Evolutionary conservation across 345 rosid species (phyloP).

Genomic region (Ceriops zippeliana): DNA sequence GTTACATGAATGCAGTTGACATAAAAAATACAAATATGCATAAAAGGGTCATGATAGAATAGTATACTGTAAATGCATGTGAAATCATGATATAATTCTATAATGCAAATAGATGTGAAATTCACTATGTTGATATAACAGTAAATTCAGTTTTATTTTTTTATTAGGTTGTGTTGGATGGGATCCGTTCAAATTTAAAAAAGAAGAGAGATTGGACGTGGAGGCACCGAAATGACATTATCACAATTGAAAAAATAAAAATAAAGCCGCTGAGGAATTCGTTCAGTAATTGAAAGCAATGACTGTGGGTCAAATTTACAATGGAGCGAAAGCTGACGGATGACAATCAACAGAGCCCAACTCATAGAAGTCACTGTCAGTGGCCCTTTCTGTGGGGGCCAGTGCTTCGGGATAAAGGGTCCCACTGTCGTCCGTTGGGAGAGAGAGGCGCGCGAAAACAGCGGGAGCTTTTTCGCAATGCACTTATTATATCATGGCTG

Average conservation of each 20-base stretch:
- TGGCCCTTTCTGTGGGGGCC: constrained; percentile 16
- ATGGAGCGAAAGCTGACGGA: not conserved
- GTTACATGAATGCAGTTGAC: no score
- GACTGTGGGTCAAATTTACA: no score
- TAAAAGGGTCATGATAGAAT: no score
- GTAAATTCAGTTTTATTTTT: not conserved
- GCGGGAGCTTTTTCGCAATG: constrained; percentile 78
- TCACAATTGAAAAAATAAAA: constrained; percentile 7
- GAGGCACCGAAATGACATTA: constrained; percentile 25
- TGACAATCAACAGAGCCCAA: not conserved
- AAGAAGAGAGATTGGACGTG: constrained; percentile 1
- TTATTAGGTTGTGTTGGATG: not conserved
- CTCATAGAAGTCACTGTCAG: not conserved
- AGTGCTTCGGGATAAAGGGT: constrained; percentile 4
- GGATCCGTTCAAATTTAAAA: not conserved
- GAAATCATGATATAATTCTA: no score
- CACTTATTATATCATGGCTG: constrained; percentile 3
- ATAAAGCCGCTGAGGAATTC: not conserved
- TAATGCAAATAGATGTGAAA: not conserved
- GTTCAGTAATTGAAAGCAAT: no score
- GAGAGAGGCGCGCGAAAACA: constrained; percentile 63
- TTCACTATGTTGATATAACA: not conserved
- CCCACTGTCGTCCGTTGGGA: constrained; percentile 8
- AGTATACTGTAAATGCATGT: no score
- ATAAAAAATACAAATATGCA: no score